Conservation (phyloP, 306 rosid species). For the Casuarina equisetifolia region DNA sequence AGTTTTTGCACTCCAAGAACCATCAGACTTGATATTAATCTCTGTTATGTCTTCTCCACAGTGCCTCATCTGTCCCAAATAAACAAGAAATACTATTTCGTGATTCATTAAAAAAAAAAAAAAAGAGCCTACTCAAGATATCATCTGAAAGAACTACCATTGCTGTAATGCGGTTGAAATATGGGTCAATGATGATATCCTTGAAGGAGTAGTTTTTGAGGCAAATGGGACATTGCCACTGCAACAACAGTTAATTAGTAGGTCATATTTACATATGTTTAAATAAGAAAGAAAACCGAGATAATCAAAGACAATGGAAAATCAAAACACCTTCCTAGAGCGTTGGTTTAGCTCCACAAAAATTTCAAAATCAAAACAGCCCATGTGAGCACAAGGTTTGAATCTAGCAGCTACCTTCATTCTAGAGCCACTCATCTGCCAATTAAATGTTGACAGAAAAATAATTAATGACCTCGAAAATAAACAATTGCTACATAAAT, state of each 20-base stretch:
- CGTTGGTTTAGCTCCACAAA: constrained; percentile 96
- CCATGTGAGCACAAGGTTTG: constrained; percentile 91
- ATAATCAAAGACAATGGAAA: constrained; percentile 5
- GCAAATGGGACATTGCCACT: constrained; percentile 99
- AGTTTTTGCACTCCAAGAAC: constrained; percentile 89
- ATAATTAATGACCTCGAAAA: not conserved
- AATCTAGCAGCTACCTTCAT: constrained; percentile 98
- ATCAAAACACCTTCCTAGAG: constrained; percentile 72
- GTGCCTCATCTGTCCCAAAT: constrained; percentile 64
- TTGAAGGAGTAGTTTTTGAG: constrained; percentile 88
- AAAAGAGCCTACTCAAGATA: not conserved
- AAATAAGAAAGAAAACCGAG: constrained; percentile 18
- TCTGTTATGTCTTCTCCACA: constrained; percentile 92
- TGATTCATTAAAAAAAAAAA: constrained; percentile 7
- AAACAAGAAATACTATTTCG: constrained; percentile 22
- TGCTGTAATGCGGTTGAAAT: constrained; percentile 78
- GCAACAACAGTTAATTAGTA: constrained; percentile 47
- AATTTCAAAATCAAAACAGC: constrained; percentile 96
- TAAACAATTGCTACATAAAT: not conserved
- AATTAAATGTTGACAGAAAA: constrained; percentile 25
- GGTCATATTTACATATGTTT: constrained; percentile 10
- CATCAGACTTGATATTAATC: constrained; percentile 93
- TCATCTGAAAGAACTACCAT: constrained; percentile 47
- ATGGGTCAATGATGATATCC: constrained; percentile 83
- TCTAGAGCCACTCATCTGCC: constrained; percentile 98